Evolutionary conservation across 192 early-diverging fungal species (phyloP), one percentile per base, ranked within the genome.

Genomic region (Haplosporangium gracile): DNA sequence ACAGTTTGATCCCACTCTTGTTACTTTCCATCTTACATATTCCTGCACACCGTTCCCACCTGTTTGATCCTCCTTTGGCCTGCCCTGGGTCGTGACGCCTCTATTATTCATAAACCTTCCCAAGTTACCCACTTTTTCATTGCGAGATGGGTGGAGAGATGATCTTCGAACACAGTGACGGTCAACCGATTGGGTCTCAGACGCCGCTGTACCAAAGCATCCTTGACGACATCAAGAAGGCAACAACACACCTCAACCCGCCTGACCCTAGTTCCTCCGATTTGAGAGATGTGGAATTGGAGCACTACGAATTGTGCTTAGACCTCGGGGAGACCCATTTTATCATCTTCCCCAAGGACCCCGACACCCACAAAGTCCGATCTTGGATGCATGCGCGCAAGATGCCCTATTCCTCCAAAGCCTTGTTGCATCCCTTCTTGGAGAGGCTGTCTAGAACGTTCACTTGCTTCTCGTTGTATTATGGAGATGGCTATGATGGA

Each of bases 91-190:
- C n/a, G 71, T 72, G 24, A 72, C 71, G 42, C 42, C n/a, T 72
- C 34, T 43, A 71, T 71, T 38, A 34, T 39, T 72, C 15, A 72
- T 29, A 72, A 36, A 4, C 42, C 24, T 42, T 42, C 42, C 32
- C 36, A 36, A 47, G 42, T 29, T 72, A 45, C 45, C 38, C 4
- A 42, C 38, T 47, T 72, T 43, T 47, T 47, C 40, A n/a, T 47
- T 72, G 68, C 71, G n/a, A 72, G 43, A 72, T 72, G 71, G 43
- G 71, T 47, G 71, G 71, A 72, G 71, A 72, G 71, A 72, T 72
- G 71, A 72, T 72, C 71, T 72, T 72, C 71, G 40, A 72, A n/a
- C 71, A 43, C 71, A 72, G 16, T 15, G 71, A 72, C 43, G 42
- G 43, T 47, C 43, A 9, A 45, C 71, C 20, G 5, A 47, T 72